Percentiles rank a stretch among this genome's conserved stretches.
Evolutionary conservation across 2,329 filamentous ascomycete species (phyloP).

Genomic region (Pseudocercospora fuligena): DNA sequence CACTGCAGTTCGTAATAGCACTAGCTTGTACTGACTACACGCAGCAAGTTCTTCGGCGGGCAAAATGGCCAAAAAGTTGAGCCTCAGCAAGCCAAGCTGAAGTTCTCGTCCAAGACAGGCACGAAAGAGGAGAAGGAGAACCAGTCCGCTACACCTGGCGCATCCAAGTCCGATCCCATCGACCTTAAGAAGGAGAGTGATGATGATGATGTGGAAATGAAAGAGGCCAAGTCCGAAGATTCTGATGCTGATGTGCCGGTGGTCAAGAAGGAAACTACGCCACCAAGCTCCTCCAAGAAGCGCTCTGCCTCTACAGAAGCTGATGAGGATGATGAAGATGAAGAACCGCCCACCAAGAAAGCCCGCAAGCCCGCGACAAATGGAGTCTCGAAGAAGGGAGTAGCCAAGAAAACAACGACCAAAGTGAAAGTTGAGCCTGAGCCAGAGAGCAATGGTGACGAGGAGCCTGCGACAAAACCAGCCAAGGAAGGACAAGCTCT

Average conservation of each 20-base stretch:
- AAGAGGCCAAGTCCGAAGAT: conserved; percentile 29
- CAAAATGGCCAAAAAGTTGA: conserved; percentile 63
- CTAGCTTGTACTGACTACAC: conserved; percentile 11
- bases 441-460: conserved; percentile 4
- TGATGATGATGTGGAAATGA: conserved; percentile 42
- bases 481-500: conserved; percentile 13
- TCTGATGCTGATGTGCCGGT: conserved; percentile 29
- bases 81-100: conserved; percentile 76
- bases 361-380: conserved; percentile 35
- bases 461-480: conserved; percentile 19
- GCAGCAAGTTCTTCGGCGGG: conserved; percentile 83
- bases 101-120: conserved; percentile 62
- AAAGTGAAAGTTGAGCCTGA: conserved; percentile 22
- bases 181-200: conserved; percentile 32
- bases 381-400: conserved; percentile 32
- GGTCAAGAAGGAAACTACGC: conserved; percentile 28
- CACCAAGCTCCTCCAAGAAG: conserved; percentile 36
- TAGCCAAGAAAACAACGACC: conserved; percentile 28
- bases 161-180: conserved; percentile 22
- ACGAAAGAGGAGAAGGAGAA: conserved; percentile 28
- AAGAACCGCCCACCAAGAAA: conserved; percentile 44
- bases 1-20: not conserved
- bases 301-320: conserved; percentile 31
- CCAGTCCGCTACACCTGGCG: conserved; percentile 2
- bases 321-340: conserved; percentile 36